Evolutionary conservation across 352 stramenopile species (phyloP), one percentile per base, ranked within the genome.

Genomic region (Globisporangium acanthophoron): DNA sequence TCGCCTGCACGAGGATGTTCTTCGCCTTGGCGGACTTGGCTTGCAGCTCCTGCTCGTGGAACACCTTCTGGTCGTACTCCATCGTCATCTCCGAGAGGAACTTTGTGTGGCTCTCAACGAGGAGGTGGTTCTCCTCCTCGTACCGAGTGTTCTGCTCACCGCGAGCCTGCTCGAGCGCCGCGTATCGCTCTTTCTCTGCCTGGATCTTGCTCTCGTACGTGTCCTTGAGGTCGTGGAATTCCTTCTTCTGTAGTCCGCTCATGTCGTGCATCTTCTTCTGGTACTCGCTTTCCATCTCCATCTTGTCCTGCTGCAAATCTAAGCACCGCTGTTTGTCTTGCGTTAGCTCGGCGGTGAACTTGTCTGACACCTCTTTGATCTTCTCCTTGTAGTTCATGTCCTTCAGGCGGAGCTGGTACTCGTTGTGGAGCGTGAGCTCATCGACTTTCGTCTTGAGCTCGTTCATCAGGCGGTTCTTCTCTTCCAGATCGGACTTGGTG

Each of bases 351-450:
- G 94, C 82, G 1, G 80, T 93, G 62, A 96, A 98, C 64, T 97
- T 97, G 64, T 98, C 88, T 1, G 86, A 96, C 3, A 96, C 78
- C 59, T 98, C 94, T 65, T 98, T 98, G 51, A 98, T 96, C 58
- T 98, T 97, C 61, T 98, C 94, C 52, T 87, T 90, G 73, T 97
- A 97, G 66, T 97, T 97, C 74, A 98, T 97, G 61, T 98, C 92
- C 56, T 98, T 97, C 33, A 98, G 66, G 3, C 94, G 80, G 37
- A 98, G 67, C 52, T 98, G 90, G 58, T 98, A 98, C 49, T 98
- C 94, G 62, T 98, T 98, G 61, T 98, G 89, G 9, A 97, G 70
- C 15, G 80, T 94, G 21, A 98, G 72, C 50, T 98, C 93, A 21
- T 98, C 92, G 3, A 98, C 90, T 70, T 98, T 98, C 27, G 78